These are phyloP conservation scores for Aspergillus campestris DNA, from an alignment of 495 filamentous ascomycete species.

Conservation along the genomic window DNA sequence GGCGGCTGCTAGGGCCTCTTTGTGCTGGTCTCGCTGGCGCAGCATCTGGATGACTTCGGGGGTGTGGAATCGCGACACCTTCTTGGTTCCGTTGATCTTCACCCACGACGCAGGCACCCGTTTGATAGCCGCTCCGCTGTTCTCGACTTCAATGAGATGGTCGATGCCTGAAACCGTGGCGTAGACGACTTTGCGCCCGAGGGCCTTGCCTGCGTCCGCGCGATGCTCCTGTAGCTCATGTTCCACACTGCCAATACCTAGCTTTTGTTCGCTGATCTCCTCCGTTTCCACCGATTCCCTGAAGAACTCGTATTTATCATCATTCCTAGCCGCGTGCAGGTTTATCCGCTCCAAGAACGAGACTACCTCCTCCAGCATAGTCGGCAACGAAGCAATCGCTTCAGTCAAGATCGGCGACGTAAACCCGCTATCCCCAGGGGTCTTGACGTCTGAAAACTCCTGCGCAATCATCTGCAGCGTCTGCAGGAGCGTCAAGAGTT, in stretches of 20 bases:
- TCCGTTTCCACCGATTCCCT: slow-evolving; percentile 77
- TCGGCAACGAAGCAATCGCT: slow-evolving; percentile 68
- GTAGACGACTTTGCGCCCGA: slow-evolving; percentile 67
- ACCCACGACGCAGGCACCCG: slow-evolving; percentile 87
- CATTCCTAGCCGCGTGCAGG: slow-evolving; percentile 66
- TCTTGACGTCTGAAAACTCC: slow-evolving; percentile 60
- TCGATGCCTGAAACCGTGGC: slow-evolving; percentile 82
- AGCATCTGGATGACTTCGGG: slow-evolving; percentile 77
- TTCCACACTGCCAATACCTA: slow-evolving; percentile 88
- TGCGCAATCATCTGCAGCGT: slow-evolving; percentile 71
- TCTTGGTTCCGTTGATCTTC: slow-evolving; percentile 92
- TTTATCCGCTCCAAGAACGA: slow-evolving; percentile 80
- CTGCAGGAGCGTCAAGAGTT: slow-evolving; percentile 78
- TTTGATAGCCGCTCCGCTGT: slow-evolving; percentile 58
- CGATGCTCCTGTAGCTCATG: slow-evolving; percentile 75
- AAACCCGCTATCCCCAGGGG: slow-evolving; percentile 64
- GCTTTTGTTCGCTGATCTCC: slow-evolving; percentile 73
- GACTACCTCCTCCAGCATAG: slow-evolving; percentile 60
- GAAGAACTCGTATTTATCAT: slow-evolving; percentile 95
- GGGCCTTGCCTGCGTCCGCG: slow-evolving; percentile 55
- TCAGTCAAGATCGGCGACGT: slow-evolving; percentile 59
- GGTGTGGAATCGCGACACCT: slow-evolving; percentile 86
- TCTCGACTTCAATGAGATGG: slow-evolving; percentile 86
- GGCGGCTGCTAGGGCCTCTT: slow-evolving; percentile 82
- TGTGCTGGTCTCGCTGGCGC: slow-evolving; percentile 88